Base-by-base conservation (phyloP, 2,329 filamentous ascomycete genomes). In the Cercospora sp. region DNA sequence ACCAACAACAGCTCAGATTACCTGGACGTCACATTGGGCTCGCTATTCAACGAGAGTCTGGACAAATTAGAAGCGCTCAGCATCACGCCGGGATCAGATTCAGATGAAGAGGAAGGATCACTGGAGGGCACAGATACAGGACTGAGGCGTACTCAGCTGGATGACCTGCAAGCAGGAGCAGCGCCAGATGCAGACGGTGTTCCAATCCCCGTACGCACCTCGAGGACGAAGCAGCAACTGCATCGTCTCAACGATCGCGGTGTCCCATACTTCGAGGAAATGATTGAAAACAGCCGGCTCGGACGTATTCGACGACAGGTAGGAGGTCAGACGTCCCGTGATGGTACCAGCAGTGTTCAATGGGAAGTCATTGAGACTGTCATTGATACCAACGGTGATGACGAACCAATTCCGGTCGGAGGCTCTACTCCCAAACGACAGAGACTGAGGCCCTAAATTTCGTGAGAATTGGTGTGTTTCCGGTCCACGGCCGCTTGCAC, bases 231-330 rank as follows among this genome's bases (percentile, higher is more conserved):
- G 30, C 68, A 48, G 9, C 63, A 64, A 67, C 63, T 62, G 1
- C 71, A 74, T 53, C 36, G 73, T 13, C 72, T 79, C 36, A 73
- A 71, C 26, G 65, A 80, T 2, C 79, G 80, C n/a, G 90, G 90
- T 2, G 85, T 94, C 30, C 91, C 93, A 0, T 97, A 93, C 92
- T 94, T 97, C 73, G 92, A 97, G 73, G 87, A 88, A 71, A 85
- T 97, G 84, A 86, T 96, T 2, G 87, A 91, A 74, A 90, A 92
- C 64, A 94, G 91, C 72, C 84, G 84, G 45, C 81, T 97, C 51
- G 91, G 91, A 1, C 88, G 85, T 61, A 84, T 91, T 78, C 88
- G 88, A 77, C 87, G 87, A 72, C 85, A 85, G 75, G 84, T 83
- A 68, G 87, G 88, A 16, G 85, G 86, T 66, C 86, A 88, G 28